phyloP scores from a whole-genome alignment of 148 eudicot genomes.

The Chenopodium quinoa region DNA sequence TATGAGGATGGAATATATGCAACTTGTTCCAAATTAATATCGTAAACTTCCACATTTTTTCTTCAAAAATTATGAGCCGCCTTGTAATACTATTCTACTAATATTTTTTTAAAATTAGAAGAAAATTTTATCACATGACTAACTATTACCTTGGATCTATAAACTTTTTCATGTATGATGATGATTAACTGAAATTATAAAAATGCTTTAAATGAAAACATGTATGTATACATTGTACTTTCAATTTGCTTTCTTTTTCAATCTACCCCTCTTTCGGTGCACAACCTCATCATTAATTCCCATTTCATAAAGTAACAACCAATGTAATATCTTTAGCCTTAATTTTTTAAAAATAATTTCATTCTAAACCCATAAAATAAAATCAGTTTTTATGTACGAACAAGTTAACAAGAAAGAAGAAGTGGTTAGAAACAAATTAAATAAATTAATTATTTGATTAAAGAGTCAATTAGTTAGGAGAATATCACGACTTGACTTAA shows the following conservation, averaged over 20 bases:
- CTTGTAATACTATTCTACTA: no score
- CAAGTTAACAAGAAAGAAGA: neutral
- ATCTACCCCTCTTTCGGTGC: constrained; percentile 34
- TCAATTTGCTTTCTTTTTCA: constrained; percentile 33
- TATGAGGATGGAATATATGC: constrained; percentile 4
- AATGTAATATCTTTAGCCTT: neutral
- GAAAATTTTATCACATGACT: neutral
- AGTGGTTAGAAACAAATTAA: neutral
- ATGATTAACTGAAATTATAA: constrained; percentile 7
- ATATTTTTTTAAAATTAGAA: no score
- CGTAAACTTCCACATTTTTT: no score
- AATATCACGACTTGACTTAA: constrained; percentile 11
- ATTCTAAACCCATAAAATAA: neutral
- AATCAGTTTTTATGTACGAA: neutral
- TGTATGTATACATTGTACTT: constrained; percentile 29
- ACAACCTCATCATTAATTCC: constrained; percentile 28
- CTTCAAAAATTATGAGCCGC: no score
- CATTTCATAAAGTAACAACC: constrained; percentile 20
- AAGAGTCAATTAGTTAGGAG: neutral
- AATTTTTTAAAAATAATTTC: neutral
- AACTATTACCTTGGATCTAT: neutral
- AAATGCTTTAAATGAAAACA: constrained; percentile 11
- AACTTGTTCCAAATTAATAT: neutral
- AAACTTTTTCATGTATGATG: constrained; percentile 4
- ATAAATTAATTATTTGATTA: neutral